Conservation (phyloP, 2,329 filamentous ascomycete species). For the Penicillium brevicompactum region DNA sequence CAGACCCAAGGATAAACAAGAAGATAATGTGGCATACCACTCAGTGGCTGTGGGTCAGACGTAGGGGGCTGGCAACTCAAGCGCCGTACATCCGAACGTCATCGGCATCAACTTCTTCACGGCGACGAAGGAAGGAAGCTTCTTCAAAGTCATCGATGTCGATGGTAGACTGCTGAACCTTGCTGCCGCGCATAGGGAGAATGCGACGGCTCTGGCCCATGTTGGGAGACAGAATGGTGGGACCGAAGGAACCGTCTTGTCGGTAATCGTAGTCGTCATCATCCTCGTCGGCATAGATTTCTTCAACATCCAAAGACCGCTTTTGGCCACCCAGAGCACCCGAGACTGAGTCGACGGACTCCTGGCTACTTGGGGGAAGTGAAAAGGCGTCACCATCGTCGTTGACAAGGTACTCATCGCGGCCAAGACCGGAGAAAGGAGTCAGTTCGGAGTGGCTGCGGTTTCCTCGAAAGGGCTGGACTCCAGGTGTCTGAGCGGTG, state of each 20-base stretch:
- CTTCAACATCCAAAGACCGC: slow-evolving; percentile 45
- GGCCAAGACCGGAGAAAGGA: slow-evolving; percentile 77
- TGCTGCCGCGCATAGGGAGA: slow-evolving; percentile 14
- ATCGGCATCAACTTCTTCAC: slow-evolving; percentile 42
- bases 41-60: background rate
- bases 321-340: slow-evolving; percentile 40
- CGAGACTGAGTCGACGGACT: slow-evolving; percentile 28
- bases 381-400: slow-evolving; percentile 40
- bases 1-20: background rate
- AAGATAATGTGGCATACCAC: background rate
- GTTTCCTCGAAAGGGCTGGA: slow-evolving; percentile 9
- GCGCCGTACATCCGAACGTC: slow-evolving; percentile 38
- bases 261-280: slow-evolving; percentile 36
- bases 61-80: slow-evolving; percentile 11
- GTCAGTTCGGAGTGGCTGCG: slow-evolving; percentile 61
- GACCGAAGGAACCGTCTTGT: slow-evolving; percentile 27
- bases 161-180: slow-evolving; percentile 21
- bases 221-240: slow-evolving; percentile 37
- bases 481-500: background rate
- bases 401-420: slow-evolving; percentile 30
- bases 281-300: slow-evolving; percentile 42
- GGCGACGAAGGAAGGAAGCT: slow-evolving; percentile 45
- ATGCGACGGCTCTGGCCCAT: slow-evolving; percentile 32
- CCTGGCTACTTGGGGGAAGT: slow-evolving; percentile 45
- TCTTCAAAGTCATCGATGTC: slow-evolving; percentile 50